These are phyloP conservation scores for Yarrowia porcina DNA, from an alignment of 805 yeast genomes.

Conservation along the genomic window DNA sequence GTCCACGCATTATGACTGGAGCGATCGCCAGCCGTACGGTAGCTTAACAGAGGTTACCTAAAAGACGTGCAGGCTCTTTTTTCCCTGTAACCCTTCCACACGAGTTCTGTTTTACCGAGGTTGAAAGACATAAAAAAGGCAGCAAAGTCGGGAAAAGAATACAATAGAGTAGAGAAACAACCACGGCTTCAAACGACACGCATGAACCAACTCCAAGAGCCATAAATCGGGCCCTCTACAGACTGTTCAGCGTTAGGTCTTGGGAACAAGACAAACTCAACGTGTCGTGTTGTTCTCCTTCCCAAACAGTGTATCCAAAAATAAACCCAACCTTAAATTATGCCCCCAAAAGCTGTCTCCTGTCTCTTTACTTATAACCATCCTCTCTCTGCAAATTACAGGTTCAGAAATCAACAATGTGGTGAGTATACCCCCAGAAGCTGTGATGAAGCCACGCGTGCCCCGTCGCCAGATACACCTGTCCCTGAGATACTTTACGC, in stretches of 20 bases:
- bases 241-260: not conserved
- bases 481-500: not conserved
- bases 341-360: slow-evolving; percentile 17
- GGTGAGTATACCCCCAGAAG: slow-evolving; percentile 13
- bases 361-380: slow-evolving; percentile 23
- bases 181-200: not conserved
- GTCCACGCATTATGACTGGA: slow-evolving; percentile 2
- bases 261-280: slow-evolving; percentile 14
- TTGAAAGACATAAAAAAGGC: not conserved
- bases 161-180: not conserved
- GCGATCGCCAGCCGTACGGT: slow-evolving; percentile 25
- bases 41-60: slow-evolving; percentile 1
- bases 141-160: not conserved
- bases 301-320: slow-evolving; percentile 24
- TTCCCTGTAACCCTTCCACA: not conserved
- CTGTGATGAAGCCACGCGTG: not conserved
- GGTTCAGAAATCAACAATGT: slow-evolving; percentile 19
- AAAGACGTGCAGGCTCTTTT: slow-evolving; percentile 5
- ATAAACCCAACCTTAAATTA: slow-evolving; percentile 6
- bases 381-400: slow-evolving; percentile 22
- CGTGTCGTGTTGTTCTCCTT: slow-evolving; percentile 23
- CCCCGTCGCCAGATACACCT: not conserved
- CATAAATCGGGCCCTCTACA: not conserved
- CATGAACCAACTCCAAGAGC: not conserved
- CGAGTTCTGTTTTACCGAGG: not conserved